Evolutionary conservation across 768 basidiomycete species (phyloP).

Genomic region (Kondoa malvinella): DNA sequence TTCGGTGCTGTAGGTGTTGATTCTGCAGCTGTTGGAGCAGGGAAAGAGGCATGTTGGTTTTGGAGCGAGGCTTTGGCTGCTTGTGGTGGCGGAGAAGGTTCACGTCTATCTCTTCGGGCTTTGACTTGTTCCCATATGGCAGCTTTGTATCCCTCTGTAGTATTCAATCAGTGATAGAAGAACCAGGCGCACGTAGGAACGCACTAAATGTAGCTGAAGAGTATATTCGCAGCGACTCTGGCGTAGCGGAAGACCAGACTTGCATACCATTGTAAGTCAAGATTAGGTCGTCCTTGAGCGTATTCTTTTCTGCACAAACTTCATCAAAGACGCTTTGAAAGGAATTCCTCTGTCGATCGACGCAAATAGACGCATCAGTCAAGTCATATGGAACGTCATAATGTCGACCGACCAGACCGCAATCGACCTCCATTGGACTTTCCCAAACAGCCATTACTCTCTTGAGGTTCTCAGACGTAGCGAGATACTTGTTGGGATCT

Average conservation of each 20-base stretch:
- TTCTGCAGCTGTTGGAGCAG: neutral
- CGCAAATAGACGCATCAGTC: neutral
- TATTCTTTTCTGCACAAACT: neutral
- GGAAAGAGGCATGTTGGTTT: neutral
- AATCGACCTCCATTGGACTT: neutral
- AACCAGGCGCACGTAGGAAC: neutral
- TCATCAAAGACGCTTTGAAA: neutral
- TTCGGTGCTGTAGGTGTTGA: neutral
- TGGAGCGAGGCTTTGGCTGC: neutral
- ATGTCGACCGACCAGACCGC: neutral
- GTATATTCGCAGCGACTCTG: neutral
- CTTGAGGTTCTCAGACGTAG: neutral
- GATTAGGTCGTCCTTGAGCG: neutral
- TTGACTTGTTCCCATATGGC: neutral
- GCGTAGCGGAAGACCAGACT: neutral
- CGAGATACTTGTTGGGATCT: neutral
- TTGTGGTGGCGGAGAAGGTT: neutral
- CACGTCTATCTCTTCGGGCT: neutral
- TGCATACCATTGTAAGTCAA: neutral
- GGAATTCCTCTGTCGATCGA: neutral
- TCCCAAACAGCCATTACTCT: neutral
- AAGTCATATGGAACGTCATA: neutral
- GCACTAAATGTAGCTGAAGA: neutral
- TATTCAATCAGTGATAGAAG: neutral
- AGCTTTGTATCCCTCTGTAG: neutral